Conservation (phyloP, 1,284 basidiomycete species). For the Puccinia brachypodii region DNA sequence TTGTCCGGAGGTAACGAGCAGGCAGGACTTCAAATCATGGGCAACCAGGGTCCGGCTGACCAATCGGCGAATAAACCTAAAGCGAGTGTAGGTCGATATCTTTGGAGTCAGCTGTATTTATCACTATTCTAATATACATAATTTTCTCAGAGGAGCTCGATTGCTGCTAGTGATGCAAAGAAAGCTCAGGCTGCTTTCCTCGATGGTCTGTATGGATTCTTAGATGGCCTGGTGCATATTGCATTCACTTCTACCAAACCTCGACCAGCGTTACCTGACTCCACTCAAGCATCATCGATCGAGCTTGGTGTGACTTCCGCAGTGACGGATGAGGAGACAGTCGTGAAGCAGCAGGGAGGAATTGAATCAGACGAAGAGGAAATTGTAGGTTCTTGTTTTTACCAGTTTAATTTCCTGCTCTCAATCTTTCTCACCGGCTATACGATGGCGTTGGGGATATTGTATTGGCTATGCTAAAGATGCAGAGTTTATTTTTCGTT, state of each 20-base stretch:
- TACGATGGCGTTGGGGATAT: background rate
- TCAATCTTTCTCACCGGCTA: background rate
- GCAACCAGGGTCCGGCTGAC: background rate
- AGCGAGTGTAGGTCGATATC: background rate
- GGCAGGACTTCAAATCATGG: constrained; percentile 15
- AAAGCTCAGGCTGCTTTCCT: constrained; percentile 85
- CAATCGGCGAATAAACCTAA: constrained; percentile 16
- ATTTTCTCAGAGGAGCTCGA: constrained; percentile 1
- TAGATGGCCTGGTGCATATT: constrained; percentile 83
- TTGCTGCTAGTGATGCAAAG: constrained; percentile 58
- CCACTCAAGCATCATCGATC: background rate
- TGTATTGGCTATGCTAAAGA: background rate
- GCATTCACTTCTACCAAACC: constrained; percentile 64
- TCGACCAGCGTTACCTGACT: background rate
- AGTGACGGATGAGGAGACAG: background rate
- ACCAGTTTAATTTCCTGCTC: background rate
- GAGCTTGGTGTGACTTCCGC: constrained; percentile 8
- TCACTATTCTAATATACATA: background rate
- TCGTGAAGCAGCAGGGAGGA: background rate
- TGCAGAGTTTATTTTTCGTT: background rate
- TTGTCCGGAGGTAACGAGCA: constrained; percentile 74
- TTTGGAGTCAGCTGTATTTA: background rate
- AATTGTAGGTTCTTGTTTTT: constrained; percentile 25
- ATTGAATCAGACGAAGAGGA: constrained; percentile 20
- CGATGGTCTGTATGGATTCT: constrained; percentile 80